phyloP scores from a whole-genome alignment of 2,329 filamentous ascomycete genomes.

The Cryphonectria japonica region DNA sequence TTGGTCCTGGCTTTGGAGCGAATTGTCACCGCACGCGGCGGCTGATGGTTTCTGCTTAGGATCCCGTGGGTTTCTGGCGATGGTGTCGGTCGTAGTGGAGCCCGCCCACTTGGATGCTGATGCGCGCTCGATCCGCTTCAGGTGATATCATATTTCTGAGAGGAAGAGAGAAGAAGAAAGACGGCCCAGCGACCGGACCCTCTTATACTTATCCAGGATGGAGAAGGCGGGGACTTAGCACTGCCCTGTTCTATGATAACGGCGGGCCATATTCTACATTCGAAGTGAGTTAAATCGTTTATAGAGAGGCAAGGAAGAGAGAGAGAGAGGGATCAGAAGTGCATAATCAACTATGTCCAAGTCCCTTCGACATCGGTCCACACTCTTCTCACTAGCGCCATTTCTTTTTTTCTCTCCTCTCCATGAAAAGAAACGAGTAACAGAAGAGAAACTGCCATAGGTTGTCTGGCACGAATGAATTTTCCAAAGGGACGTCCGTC shows the following conservation, averaged over 20 bases:
- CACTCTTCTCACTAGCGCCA: background rate
- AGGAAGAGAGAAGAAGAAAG: background rate
- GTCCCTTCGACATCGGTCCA: background rate
- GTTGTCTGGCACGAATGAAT: background rate
- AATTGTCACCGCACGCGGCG: slow-evolving; percentile 12
- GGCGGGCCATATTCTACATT: background rate
- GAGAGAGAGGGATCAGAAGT: background rate
- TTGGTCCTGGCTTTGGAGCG: background rate
- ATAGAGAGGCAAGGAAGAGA: background rate
- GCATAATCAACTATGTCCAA: background rate
- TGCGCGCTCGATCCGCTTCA: slow-evolving; percentile 1
- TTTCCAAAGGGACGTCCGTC: background rate
- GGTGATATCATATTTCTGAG: slow-evolving; percentile 2
- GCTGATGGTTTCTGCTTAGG: slow-evolving; percentile 7
- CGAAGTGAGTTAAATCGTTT: background rate
- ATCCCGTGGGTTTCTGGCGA: background rate
- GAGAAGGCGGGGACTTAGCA: background rate
- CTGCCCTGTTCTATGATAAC: background rate
- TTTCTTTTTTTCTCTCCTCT: background rate
- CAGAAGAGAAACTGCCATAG: background rate
- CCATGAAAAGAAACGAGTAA: background rate
- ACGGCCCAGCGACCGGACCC: background rate
- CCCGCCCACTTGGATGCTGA: slow-evolving; percentile 12
- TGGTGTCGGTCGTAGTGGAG: slow-evolving; percentile 8
- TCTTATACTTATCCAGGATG: background rate